Evolutionary conservation across 2,329 filamentous ascomycete genomes (phyloP).

Genomic region (Endocalyx cinctus): DNA sequence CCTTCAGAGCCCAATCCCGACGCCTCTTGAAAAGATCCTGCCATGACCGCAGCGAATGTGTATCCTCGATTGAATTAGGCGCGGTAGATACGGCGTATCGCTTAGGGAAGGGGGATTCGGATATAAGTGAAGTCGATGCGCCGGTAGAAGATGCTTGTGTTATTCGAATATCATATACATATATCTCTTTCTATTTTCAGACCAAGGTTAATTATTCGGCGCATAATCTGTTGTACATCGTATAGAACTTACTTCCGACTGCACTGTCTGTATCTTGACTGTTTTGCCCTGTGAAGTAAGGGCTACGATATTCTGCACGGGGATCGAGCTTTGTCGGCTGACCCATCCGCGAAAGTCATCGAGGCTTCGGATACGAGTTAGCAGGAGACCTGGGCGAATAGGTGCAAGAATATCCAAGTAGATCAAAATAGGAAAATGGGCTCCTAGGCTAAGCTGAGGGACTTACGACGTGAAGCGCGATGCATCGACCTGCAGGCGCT

Average conservation of each 20-base stretch:
- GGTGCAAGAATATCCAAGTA: neutral
- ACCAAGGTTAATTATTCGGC: too few species aligned
- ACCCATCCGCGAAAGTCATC: constrained; percentile 85
- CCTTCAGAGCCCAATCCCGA: constrained; percentile 69
- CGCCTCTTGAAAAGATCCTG: constrained; percentile 78
- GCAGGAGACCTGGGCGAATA: constrained; percentile 3
- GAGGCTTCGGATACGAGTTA: constrained; percentile 46
- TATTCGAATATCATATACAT: constrained; percentile 81
- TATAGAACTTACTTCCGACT: constrained; percentile 66
- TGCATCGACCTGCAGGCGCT: constrained; percentile 75
- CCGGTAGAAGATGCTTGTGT: constrained; percentile 52
- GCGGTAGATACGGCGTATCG: constrained; percentile 58
- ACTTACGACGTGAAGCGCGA: constrained; percentile 69
- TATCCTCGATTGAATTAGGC: constrained; percentile 78
- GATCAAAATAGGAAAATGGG: neutral
- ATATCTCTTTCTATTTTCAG: constrained; percentile 84
- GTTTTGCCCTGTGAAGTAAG: constrained; percentile 82
- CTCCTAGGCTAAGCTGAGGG: constrained; percentile 11
- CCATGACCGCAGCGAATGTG: constrained; percentile 82
- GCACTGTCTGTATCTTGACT: constrained; percentile 73
- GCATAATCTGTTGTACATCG: too few species aligned
- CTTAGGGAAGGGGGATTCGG: constrained; percentile 47
- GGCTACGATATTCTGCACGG: constrained; percentile 74
- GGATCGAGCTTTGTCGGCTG: constrained; percentile 67
- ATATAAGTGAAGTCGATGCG: constrained; percentile 37